Evolutionary conservation across 2,329 filamentous ascomycete species (phyloP).

Genomic region (Fonsecaea pedrosoi): DNA sequence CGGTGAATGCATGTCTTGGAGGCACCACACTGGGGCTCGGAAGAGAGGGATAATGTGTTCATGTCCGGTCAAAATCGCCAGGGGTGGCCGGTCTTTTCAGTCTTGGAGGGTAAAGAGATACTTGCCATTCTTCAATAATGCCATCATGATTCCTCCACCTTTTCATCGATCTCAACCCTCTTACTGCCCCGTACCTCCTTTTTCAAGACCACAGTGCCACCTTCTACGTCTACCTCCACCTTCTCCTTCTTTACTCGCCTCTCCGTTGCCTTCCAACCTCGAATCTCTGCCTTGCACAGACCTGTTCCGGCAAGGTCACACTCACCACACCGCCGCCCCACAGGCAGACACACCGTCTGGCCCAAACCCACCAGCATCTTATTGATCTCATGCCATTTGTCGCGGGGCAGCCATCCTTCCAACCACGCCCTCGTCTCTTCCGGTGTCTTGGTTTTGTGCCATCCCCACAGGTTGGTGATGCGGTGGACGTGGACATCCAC

Average conservation of each 20-base stretch:
- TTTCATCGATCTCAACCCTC: conserved; percentile 37
- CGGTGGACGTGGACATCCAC: conserved; percentile 95
- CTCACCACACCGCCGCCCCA: conserved; percentile 80
- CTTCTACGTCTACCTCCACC: conserved; percentile 43
- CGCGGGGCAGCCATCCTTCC: conserved; percentile 80
- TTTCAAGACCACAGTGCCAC: conserved; percentile 44
- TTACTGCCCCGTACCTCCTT: conserved; percentile 33
- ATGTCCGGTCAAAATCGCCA: background rate
- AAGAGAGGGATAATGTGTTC: background rate
- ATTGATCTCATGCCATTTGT: conserved; percentile 93
- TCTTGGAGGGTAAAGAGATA: background rate
- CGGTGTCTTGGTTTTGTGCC: conserved; percentile 80
- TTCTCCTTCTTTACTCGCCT: conserved; percentile 56
- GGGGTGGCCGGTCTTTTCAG: background rate
- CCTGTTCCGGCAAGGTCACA: conserved; percentile 79
- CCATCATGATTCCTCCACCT: background rate
- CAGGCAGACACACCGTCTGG: conserved; percentile 82
- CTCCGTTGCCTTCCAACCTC: conserved; percentile 63
- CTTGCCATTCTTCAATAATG: background rate
- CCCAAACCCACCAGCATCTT: conserved; percentile 85
- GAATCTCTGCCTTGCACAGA: conserved; percentile 75
- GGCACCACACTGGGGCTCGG: background rate
- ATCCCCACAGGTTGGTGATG: conserved; percentile 93
- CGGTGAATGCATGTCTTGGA: background rate
- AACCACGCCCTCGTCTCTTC: conserved; percentile 80